These are phyloP conservation scores for Botrytis medusae DNA, from an alignment of 2,329 filamentous ascomycete species.

Conservation along the genomic window DNA sequence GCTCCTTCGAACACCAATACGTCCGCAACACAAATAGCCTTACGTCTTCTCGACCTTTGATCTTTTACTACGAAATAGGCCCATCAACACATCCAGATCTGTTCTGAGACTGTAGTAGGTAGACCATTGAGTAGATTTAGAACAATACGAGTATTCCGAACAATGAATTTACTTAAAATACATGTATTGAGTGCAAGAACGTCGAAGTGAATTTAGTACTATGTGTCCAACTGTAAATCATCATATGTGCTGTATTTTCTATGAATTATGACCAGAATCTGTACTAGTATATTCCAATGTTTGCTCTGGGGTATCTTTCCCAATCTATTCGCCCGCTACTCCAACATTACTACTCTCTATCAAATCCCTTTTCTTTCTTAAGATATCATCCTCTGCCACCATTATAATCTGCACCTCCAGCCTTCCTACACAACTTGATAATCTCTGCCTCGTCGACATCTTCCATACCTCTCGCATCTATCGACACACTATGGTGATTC, in stretches of 20 bases:
- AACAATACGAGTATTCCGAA: constrained; percentile 21
- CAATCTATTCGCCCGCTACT: constrained; percentile 8
- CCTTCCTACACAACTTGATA: constrained; percentile 60
- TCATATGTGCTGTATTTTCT: neutral
- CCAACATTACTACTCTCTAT: constrained; percentile 13
- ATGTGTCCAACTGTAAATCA: neutral
- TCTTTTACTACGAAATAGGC: constrained; percentile 26
- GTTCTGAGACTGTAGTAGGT: constrained; percentile 33
- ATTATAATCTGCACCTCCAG: constrained; percentile 70
- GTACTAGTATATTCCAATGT: neutral
- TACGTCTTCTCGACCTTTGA: constrained; percentile 30
- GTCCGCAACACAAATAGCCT: constrained; percentile 24
- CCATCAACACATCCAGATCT: constrained; percentile 32
- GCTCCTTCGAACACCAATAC: constrained; percentile 30
- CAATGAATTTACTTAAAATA: constrained; percentile 7
- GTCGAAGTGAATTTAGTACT: neutral
- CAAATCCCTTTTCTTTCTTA: neutral
- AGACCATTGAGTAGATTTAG: constrained; percentile 28
- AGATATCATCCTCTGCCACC: constrained; percentile 51
- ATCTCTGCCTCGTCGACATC: constrained; percentile 64
- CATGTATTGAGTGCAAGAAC: constrained; percentile 2
- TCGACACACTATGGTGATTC: constrained; percentile 63
- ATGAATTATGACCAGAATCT: neutral
- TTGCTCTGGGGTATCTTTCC: constrained; percentile 9
- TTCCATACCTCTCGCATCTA: constrained; percentile 59